Evolutionary conservation across 129 eudicot genomes (phyloP), one percentile per base, ranked within the genome.

Genomic region (Artemisia argyi): DNA sequence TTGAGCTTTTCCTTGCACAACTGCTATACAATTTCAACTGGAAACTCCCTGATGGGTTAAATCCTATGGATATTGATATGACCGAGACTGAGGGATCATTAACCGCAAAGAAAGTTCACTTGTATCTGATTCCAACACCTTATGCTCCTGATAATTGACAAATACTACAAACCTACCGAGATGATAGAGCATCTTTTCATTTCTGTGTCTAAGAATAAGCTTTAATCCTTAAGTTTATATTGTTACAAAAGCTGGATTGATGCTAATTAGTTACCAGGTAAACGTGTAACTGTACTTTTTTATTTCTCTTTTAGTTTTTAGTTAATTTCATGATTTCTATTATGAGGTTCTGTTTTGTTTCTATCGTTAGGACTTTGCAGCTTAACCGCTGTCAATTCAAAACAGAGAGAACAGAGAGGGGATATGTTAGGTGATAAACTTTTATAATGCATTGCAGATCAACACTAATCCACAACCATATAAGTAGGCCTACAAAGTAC

Each of bases 31-130:
- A 22, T 13, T 60, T 22, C 8, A 42, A 60, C 11, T 60, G 65
- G 65, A 60, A 60, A 60, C 65, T 60, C 0, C 65, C 65, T 11
- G 42, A 22, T 3, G 65, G 46, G 11, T 26, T 60, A 60, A 60
- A 11, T 24, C 65, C 44, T 10, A 11, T 14, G 5, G 65, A 60
- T 22, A 24, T 60, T 11, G 65, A 60, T 26, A 60, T 60, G 65
- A 11, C 7, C 7, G 65, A 60, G 42, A 26, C 16, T 0, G 18
- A 26, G 7, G 39, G 46, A 0, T 1, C 7, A 1, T 12, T 59
- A 8, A 16, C n/a, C 3, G 39, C n/a, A 11, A 24, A 59, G 24
- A 20, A 20, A 11, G 65, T 11, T 59, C 15, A 22, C n/a, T 59
- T 59, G n/a, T 14, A 59, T 12, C 3, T 59, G 65, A 59, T 59